Conservation (phyloP, 257 asterid species). For the Penstemon davidsonii region DNA sequence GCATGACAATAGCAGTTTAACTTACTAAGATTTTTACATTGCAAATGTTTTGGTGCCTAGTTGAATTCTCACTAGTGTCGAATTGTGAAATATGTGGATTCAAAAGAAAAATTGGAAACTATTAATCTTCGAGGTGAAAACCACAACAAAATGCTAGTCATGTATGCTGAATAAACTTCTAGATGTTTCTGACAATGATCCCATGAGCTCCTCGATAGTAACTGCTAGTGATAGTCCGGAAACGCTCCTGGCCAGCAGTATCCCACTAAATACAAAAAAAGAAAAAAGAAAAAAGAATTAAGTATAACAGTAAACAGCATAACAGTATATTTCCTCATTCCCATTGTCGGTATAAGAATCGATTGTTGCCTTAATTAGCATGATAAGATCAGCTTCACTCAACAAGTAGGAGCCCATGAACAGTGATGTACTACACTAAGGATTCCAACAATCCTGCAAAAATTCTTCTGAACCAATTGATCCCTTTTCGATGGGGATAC, state of each 20-base stretch:
- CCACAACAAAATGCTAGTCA: no score
- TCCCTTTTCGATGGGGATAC: no score
- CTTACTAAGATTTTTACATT: not conserved
- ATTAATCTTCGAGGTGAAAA: no score
- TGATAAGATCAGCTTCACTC: no score
- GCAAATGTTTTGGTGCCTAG: not conserved
- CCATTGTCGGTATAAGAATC: constrained; percentile 5
- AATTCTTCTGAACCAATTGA: no score
- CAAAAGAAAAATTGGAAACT: no score
- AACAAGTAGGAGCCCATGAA: no score
- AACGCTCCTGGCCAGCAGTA: constrained; percentile 99
- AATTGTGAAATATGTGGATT: no score
- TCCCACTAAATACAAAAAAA: constrained; percentile 71
- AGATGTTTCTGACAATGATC: constrained; percentile 69
- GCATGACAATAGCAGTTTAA: not conserved
- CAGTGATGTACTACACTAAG: no score
- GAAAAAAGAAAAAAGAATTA: constrained; percentile 1
- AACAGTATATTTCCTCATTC: not conserved
- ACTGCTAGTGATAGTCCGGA: constrained; percentile 98
- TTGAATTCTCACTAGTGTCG: no score
- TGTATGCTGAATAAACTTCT: constrained; percentile 2
- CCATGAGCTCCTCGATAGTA: constrained; percentile 99
- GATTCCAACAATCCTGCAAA: no score
- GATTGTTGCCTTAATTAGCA: not conserved
- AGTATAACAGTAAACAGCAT: not conserved